These are phyloP conservation scores for Scedosporium minutisporum DNA, from an alignment of 2,329 filamentous ascomycete species.

Conservation along the genomic window DNA sequence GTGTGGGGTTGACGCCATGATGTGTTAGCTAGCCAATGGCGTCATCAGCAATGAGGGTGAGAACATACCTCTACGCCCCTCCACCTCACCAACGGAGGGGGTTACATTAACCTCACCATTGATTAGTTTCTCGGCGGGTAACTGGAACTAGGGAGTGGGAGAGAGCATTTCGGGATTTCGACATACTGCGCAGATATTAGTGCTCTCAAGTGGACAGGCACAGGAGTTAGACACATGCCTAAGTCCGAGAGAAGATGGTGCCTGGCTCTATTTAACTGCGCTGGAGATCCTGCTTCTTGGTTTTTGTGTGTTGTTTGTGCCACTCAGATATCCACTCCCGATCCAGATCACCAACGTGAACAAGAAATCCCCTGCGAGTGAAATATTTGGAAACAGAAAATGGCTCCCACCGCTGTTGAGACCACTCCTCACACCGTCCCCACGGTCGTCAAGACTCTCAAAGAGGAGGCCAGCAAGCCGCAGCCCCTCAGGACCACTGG, in stretches of 20 bases:
- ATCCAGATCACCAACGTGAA: no score
- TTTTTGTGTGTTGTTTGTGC: no score
- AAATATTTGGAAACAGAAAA: background rate
- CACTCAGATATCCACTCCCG: no score
- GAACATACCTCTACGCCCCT: background rate
- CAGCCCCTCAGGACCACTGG: conserved; percentile 40
- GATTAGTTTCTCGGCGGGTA: background rate
- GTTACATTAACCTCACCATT: background rate
- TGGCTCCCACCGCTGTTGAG: background rate
- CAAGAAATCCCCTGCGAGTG: background rate
- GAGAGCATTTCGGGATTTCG: background rate
- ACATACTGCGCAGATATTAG: no score
- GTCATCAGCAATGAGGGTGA: background rate
- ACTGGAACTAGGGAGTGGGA: background rate
- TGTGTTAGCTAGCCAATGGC: background rate
- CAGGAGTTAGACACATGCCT: no score
- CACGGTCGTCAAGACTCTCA: background rate
- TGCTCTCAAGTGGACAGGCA: no score
- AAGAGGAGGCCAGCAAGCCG: background rate
- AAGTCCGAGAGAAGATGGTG: no score
- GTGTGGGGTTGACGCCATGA: background rate
- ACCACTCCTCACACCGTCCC: background rate
- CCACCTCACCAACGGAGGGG: background rate
- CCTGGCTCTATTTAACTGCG: no score
- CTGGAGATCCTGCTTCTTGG: no score